Percentiles rank a stretch among this genome's conserved stretches.
These are phyloP conservation scores for Desmodesmus armatus DNA, from an alignment of 139 green algal genomes.

Conservation along the genomic window DNA sequence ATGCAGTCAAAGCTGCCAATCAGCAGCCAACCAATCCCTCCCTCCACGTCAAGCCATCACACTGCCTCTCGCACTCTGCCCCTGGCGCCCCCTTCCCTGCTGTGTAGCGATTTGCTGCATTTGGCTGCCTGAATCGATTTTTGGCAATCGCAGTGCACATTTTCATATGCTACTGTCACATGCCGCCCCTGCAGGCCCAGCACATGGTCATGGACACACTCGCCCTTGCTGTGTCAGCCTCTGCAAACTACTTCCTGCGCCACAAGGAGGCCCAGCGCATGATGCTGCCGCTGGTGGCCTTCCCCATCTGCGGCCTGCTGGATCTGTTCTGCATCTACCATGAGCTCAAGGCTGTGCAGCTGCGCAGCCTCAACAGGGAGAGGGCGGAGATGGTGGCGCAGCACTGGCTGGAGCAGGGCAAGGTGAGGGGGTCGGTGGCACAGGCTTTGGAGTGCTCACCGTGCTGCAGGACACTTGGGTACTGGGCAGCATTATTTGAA, in stretches of 20 bases:
- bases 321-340: constrained; percentile 83
- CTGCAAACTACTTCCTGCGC: constrained; percentile 48
- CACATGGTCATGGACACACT: constrained; percentile 94
- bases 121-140: no score
- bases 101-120: no score
- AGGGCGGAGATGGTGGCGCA: constrained; percentile 83
- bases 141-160: no score
- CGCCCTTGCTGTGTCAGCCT: constrained; percentile 71
- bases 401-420: constrained; percentile 67
- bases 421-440: constrained; percentile 52
- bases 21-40: no score
- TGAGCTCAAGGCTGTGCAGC: constrained; percentile 88
- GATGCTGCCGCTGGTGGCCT: constrained; percentile 69
- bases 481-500: background rate
- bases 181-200: constrained; percentile 80
- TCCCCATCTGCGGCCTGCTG: constrained; percentile 69
- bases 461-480: constrained; percentile 14
- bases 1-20: no score
- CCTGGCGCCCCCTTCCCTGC: no score
- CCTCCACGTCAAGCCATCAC: no score
- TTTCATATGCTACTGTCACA: no score
- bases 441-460: no score
- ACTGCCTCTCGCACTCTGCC: no score
- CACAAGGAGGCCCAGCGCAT: constrained; percentile 43
- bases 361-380: constrained; percentile 90